Base-by-base conservation (phyloP, 108 stramenopile genomes). In the Cyclotella sp. region DNA sequence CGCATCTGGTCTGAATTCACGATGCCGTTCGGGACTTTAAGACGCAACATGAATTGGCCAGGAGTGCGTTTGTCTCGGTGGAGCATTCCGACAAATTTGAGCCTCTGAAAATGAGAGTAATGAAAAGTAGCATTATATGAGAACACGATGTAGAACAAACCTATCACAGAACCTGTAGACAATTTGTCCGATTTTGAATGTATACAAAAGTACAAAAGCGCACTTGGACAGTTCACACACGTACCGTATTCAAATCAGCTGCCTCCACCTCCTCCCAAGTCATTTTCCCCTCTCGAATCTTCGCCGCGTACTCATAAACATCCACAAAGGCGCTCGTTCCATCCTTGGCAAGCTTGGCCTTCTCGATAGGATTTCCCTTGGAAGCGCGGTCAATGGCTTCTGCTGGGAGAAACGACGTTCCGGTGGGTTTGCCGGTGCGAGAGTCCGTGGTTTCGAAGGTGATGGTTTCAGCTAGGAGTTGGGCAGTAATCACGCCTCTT, bases 31-130 rank as follows among this genome's bases (percentile, higher is more conserved):
- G 97, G 96, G 5, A 96, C 88, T 72, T 90, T 87, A 58, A 95
- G 86, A 1, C 96, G 86, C 93, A 97, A 93, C 96, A 98, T 95
- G 89, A 98, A 98, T 67, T 93, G 92, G 26, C 97, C 97, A 3
- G 97, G 97, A 41, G 95, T 97, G 21, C 95, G 90, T 84, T 97
- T 98, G 60, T 84, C 76, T 46, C 97, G 84, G 82, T 96, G 95
- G 24, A 98, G 88, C 86, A 98, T 89, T 42, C 97, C 97, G 6
- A 92, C 96, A 78, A 85, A 98, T 85, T 98, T 98, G 9, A 98
- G 77, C 4, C 97, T 87, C 81, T 91, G 63, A 43, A 53, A 12
- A 14, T 43, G 59, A 47, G 59, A 60, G 41, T 19, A 53, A 47
- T 22, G 24, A 73, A 63, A 66, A 30, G 53, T 58, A 3, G 73